Evolutionary conservation across 345 rosid genomes (phyloP), one percentile per base, ranked within the genome.

Genomic region (Tarenaya hassleriana): DNA sequence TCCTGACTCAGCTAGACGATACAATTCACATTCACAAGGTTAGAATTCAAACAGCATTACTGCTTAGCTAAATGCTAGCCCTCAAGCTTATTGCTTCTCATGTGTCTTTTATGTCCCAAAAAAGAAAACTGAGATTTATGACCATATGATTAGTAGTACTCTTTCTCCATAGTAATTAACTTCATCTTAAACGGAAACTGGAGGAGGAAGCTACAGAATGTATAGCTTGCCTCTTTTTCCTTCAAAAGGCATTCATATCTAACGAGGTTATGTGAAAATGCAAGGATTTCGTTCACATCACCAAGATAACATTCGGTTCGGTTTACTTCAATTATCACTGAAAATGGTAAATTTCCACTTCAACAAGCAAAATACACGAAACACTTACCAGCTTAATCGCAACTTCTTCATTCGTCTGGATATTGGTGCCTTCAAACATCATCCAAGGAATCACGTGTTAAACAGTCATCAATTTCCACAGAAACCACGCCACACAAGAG

Each of bases 341-440:
- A 58, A 40, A 19, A 0, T 5, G 21, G 41, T 16, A 21, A 50
- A 33, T 24, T 34, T 9, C 0, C 4, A 6, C 29, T 24, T 24
- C 29, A 24, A 24, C 5, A 24, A 24, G 3, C 9, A 40, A 27
- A 12, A 24, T 47, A 16, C 15, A 15, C 16, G 50, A 20, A 47
- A 18, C 7, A 80, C 98, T 83, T 65, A 92, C 98, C 45, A 92
- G 98, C 77, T 92, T 92, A 75, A 92, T 88, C 33, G 88, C 98
- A 57, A 92, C 88, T 80, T 92, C 98, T 72, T 92, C 98, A 46
- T 81, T 88, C 6, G 98, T 88, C 64, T 92, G 95, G 33, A 88
- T 66, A 75, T 85, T 83, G 41, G 94, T 79, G 54, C 98, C 98
- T 92, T 55, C 47, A 32, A 32, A 41, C 49, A 5, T 15, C 32